Conservation (phyloP, 2,329 filamentous ascomycete species). For the Exophiala lecanii-corni region DNA sequence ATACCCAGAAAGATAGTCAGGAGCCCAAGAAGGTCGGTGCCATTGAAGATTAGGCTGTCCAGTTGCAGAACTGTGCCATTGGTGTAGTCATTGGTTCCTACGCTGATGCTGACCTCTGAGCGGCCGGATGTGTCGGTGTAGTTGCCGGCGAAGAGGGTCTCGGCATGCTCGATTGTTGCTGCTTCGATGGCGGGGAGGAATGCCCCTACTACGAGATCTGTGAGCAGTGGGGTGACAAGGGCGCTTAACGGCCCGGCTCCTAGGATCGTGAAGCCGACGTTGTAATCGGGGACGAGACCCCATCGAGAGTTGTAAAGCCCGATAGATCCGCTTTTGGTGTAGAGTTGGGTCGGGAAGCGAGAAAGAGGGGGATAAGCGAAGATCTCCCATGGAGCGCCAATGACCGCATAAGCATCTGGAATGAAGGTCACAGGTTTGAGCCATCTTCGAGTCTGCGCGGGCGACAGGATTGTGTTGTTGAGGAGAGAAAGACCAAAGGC, state of each 20-base stretch:
- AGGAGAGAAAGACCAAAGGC: slow-evolving; percentile 42
- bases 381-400: slow-evolving; percentile 46
- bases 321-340: slow-evolving; percentile 33
- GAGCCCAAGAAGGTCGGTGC: background rate
- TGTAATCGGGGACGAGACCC: slow-evolving; percentile 34
- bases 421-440: slow-evolving; percentile 41
- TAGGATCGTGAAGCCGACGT: slow-evolving; percentile 35
- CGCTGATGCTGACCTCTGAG: background rate
- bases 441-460: slow-evolving; percentile 40
- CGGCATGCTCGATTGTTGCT: slow-evolving; percentile 8
- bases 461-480: slow-evolving; percentile 33
- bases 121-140: slow-evolving; percentile 1
- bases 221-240: background rate
- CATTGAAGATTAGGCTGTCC: background rate
- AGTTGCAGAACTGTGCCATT: background rate
- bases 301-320: slow-evolving; percentile 34
- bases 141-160: slow-evolving; percentile 1
- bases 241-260: slow-evolving; percentile 19
- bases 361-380: slow-evolving; percentile 8
- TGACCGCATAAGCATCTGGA: slow-evolving; percentile 27
- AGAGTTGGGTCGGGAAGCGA: slow-evolving; percentile 29
- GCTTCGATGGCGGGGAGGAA: slow-evolving; percentile 9
- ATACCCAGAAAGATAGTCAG: background rate
- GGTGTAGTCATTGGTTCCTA: background rate
- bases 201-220: slow-evolving; percentile 5